Conservation (phyloP, 2,329 filamentous ascomycete genomes). For the Botrytis fabae region DNA sequence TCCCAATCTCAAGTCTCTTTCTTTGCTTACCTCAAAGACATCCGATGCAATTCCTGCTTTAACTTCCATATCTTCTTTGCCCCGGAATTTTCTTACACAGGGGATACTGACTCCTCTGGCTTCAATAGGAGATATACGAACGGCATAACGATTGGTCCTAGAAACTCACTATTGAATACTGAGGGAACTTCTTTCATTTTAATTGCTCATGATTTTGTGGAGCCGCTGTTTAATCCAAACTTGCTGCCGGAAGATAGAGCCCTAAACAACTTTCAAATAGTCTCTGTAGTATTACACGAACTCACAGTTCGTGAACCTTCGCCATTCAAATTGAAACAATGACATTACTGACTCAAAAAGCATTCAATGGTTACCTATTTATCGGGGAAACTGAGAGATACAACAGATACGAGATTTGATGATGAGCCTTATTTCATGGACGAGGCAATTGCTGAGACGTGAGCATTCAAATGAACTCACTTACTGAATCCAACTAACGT, state of each 20-base stretch:
- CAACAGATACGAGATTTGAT: neutral
- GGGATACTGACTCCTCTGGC: neutral
- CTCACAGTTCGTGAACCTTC: neutral
- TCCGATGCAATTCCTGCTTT: neutral
- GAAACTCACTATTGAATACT: neutral
- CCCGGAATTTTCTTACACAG: neutral
- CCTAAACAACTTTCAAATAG: neutral
- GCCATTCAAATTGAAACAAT: no score
- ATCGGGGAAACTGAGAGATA: neutral
- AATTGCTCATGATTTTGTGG: neutral
- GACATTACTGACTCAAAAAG: neutral
- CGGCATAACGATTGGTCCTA: neutral
- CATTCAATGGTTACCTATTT: neutral
- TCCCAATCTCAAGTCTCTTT: neutral
- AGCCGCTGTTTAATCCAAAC: neutral
- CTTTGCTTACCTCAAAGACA: neutral
- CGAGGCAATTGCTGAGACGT: slow-evolving; percentile 2
- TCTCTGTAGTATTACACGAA: neutral
- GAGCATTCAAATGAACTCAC: neutral
- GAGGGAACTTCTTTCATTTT: neutral
- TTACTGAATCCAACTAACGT: neutral
- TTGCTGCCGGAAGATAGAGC: slow-evolving; percentile 1
- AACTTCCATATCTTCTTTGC: neutral
- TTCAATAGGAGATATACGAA: neutral
- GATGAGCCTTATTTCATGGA: neutral